Percentiles rank a stretch among this genome's conserved stretches.
phyloP scores from a whole-genome alignment of 2,329 filamentous ascomycete genomes.

The Paracoccidioides brasiliensis region DNA sequence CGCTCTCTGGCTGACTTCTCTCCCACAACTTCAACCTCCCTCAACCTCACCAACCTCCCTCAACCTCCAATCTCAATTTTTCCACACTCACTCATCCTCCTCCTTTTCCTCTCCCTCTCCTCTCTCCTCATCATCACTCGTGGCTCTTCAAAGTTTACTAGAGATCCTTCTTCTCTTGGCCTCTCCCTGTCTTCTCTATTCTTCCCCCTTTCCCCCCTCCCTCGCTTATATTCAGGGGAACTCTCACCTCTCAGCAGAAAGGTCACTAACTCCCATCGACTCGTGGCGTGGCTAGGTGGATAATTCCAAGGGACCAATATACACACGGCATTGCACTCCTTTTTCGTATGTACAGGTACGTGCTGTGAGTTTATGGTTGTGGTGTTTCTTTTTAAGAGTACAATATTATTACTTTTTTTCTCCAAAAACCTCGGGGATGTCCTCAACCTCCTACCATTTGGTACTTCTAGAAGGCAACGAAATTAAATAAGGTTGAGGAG shows the following conservation, averaged over 20 bases:
- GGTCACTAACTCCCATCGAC: background rate
- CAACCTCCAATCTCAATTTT: no score
- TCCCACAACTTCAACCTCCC: slow-evolving; percentile 13
- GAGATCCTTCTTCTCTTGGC: background rate
- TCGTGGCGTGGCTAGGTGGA: background rate
- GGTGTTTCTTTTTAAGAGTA: no score
- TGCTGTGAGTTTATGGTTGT: background rate
- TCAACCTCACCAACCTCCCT: slow-evolving; percentile 15
- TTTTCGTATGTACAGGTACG: background rate
- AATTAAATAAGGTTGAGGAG: background rate
- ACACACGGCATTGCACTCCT: background rate
- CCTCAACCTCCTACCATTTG: no score
- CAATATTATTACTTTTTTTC: background rate
- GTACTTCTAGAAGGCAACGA: background rate
- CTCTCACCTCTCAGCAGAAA: background rate
- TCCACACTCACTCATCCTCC: slow-evolving; percentile 12
- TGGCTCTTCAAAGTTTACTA: no score
- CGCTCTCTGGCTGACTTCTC: slow-evolving; percentile 11
- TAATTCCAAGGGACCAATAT: no score
- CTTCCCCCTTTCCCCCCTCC: background rate
- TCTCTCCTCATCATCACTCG: no score
- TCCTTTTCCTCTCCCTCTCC: slow-evolving; percentile 10
- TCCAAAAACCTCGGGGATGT: background rate
- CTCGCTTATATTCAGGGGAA: background rate
- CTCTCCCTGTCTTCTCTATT: slow-evolving; percentile 1